Base-by-base conservation (phyloP, 345 rosid genomes). In the Aquilaria yunnanensis region DNA sequence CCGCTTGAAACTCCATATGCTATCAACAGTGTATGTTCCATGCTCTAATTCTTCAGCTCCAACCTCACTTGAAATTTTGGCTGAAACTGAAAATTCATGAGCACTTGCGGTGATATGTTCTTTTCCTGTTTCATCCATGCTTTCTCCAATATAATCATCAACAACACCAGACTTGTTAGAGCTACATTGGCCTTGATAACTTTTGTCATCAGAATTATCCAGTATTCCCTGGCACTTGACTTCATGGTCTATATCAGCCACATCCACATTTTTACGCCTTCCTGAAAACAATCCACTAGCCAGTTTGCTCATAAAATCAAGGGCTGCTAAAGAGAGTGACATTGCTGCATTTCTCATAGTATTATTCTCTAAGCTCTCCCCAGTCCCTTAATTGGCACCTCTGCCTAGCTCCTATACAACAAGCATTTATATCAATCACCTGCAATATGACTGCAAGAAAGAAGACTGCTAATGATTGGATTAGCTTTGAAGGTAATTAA, bases 261-360 rank as follows among this genome's bases (percentile, higher is more conserved):
- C 58, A 67, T 86, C 90, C 43, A 62, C 70, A 78, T 73, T 67
- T 73, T 79, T 90, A 32, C 77, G 80, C 32, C 87, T 82, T 52
- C 93, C 85, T 5, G 92, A 85, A 74, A 95, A 86, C 60, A 93
- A 80, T 75, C 94, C 98, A 60, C 81, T 72, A 13, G 98, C 98
- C 58, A 93, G 63, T 73, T 90, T 82, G 61, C 88, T 77, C 57
- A 90, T 85, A 80, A 90, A 87, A 70, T 75, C 98, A 69, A 93
- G 75, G 14, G 96, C 98, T 67, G 97, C 92, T 65, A 83, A 77
- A 52, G 98, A 91, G 67, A 93, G 83, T 80, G 93, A 80, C 53
- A 91, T 75, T 49, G 91, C 93, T 33, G 87, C 72, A 69, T 77
- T 91, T 72, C 78, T 37, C 68, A 85, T 92, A 56, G 84, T 76